Evolutionary conservation across 2,329 filamentous ascomycete species (phyloP).

Genomic region (Colletotrichum lentis): DNA sequence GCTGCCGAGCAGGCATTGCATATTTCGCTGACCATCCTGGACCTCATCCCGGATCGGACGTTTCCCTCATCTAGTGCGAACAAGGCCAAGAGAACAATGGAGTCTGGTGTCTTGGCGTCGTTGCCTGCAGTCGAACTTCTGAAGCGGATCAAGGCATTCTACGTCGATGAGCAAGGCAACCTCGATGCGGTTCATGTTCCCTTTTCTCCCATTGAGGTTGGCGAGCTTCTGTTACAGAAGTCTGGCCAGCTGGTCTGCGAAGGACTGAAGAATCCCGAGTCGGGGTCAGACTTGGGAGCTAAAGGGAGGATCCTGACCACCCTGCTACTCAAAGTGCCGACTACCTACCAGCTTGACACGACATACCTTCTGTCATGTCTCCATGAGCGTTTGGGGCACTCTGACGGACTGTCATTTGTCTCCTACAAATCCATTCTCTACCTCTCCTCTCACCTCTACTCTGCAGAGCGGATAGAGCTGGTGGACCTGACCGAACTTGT

Average conservation of each 20-base stretch:
- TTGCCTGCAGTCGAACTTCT: constrained; percentile 62
- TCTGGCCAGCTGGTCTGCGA: constrained; percentile 61
- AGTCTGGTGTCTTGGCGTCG: constrained; percentile 43
- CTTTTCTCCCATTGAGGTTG: constrained; percentile 63
- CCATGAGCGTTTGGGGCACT: constrained; percentile 54
- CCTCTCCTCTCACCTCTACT: constrained; percentile 65
- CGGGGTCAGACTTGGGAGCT: constrained; percentile 60
- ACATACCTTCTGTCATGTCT: constrained; percentile 60
- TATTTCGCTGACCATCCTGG: constrained; percentile 66
- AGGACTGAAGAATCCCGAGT: constrained; percentile 52
- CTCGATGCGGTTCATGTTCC: constrained; percentile 69
- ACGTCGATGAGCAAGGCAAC: constrained; percentile 74
- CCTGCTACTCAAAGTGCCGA: constrained; percentile 62
- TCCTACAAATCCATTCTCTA: constrained; percentile 67
- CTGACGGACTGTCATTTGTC: constrained; percentile 56
- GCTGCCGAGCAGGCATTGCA: constrained; percentile 50
- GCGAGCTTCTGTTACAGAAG: constrained; percentile 71
- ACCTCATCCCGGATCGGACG: constrained; percentile 70
- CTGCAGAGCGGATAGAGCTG: constrained; percentile 59
- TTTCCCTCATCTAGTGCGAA: constrained; percentile 54
- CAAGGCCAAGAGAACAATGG: constrained; percentile 41
- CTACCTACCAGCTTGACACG: constrained; percentile 55
- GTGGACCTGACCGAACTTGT: constrained; percentile 70
- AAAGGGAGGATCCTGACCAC: constrained; percentile 68
- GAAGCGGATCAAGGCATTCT: constrained; percentile 70